These are phyloP conservation scores for Nymphaea thermarum DNA, from an alignment of 164 flowering plant species.

Conservation along the genomic window DNA sequence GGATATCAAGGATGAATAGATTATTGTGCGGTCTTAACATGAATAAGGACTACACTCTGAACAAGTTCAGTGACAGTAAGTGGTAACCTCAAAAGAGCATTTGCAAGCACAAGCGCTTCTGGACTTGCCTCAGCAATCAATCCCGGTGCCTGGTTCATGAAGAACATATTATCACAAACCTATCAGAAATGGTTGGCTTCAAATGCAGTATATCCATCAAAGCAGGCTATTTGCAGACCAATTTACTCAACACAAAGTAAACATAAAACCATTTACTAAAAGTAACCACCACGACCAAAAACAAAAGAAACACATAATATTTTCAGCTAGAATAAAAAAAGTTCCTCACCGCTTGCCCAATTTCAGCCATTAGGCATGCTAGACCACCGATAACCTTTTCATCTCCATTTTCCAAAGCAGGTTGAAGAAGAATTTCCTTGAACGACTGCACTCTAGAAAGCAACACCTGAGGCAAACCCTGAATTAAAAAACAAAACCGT, in stretches of 20 bases:
- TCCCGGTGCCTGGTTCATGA: constrained; percentile 59
- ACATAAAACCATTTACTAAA: too few relatives aligned
- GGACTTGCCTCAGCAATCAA: constrained; percentile 72
- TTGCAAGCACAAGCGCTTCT: constrained; percentile 69
- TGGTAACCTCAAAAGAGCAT: constrained; percentile 70
- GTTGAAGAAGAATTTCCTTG: constrained; percentile 68
- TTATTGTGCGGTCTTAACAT: too few relatives aligned
- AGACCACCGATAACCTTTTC: constrained; percentile 74
- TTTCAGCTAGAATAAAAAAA: background rate
- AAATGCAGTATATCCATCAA: too few relatives aligned
- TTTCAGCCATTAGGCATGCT: constrained; percentile 89
- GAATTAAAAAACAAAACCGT: constrained; percentile 10
- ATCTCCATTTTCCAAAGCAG: constrained; percentile 65
- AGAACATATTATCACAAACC: constrained; percentile 1
- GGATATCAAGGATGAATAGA: background rate
- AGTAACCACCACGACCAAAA: too few relatives aligned
- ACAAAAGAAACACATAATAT: background rate
- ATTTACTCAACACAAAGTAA: too few relatives aligned
- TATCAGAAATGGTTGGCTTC: too few relatives aligned
- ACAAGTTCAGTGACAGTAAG: too few relatives aligned
- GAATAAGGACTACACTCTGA: too few relatives aligned
- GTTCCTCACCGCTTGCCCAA: constrained; percentile 86
- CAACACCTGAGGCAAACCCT: constrained; percentile 82
- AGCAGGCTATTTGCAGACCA: too few relatives aligned
- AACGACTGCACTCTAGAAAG: constrained; percentile 62